phyloP scores from a whole-genome alignment of 129 eudicot genomes.

The Escallonia herrerae region DNA sequence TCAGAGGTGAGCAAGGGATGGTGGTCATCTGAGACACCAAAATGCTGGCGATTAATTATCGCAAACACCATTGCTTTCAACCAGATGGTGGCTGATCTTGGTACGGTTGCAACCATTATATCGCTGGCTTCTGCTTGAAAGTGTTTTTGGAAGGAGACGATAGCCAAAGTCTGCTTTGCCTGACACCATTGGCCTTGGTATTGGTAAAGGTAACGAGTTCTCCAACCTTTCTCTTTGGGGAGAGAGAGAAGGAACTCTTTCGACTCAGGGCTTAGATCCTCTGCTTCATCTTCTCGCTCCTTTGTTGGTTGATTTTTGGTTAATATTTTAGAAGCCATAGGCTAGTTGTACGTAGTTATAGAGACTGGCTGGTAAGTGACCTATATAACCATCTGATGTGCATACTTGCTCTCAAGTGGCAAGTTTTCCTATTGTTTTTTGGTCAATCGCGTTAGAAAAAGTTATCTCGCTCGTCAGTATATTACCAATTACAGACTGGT shows the following conservation, averaged over 20 bases:
- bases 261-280: background rate
- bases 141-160: conserved; percentile 17
- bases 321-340: background rate
- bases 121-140: conserved; percentile 23
- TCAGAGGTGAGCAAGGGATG: conserved; percentile 17
- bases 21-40: background rate
- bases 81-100: conserved; percentile 31
- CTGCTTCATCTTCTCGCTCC: background rate
- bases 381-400: too few relatives aligned
- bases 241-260: conserved; percentile 19
- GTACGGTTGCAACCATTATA: conserved; percentile 21
- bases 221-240: conserved; percentile 30
- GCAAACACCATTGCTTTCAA: conserved; percentile 20
- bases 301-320: background rate
- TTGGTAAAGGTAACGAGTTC: conserved; percentile 18
- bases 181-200: conserved; percentile 37
- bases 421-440: too few relatives aligned
- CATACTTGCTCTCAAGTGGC: too few relatives aligned
- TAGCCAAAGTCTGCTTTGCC: conserved; percentile 22
- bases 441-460: too few relatives aligned
- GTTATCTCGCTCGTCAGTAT: too few relatives aligned
- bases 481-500: too few relatives aligned
- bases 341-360: too few relatives aligned
- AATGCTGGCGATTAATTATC: conserved; percentile 8
- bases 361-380: too few relatives aligned